A percentile compares a stretch with the other conserved stretches of the same genome.
Evolutionary conservation across 2,329 filamentous ascomycete genomes (phyloP).

Genomic region (Aspergillus candidus): DNA sequence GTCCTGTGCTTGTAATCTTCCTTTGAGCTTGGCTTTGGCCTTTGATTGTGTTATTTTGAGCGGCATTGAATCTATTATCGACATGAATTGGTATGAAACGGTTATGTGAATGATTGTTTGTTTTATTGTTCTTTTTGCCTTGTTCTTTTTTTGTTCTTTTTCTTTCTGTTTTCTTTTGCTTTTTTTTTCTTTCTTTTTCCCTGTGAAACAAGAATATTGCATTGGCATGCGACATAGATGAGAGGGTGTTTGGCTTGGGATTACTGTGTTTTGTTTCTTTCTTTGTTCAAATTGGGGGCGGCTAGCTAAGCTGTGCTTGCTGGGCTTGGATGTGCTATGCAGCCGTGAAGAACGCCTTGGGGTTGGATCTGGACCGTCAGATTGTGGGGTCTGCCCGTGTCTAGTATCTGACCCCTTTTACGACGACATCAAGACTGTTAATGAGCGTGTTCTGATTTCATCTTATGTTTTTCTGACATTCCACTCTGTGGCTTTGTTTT

Average conservation of each 20-base stretch:
- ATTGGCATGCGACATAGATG: too few relatives aligned
- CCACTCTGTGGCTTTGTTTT: too few relatives aligned
- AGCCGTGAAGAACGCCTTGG: constrained; percentile 10
- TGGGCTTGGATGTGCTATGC: constrained; percentile 6
- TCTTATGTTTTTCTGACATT: too few relatives aligned
- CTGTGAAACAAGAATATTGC: constrained; percentile 1
- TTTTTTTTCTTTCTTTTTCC: background rate
- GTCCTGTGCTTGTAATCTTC: background rate
- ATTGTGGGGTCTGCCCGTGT: constrained; percentile 2
- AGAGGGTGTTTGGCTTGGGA: constrained; percentile 5
- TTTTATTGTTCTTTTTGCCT: constrained; percentile 7
- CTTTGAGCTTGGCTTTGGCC: background rate
- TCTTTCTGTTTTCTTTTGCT: background rate
- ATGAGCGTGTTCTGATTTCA: too few relatives aligned
- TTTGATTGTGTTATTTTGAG: constrained; percentile 1
- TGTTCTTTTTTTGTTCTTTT: constrained; percentile 6
- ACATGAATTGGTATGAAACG: constrained; percentile 5
- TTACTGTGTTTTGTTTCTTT: constrained; percentile 8
- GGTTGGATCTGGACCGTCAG: constrained; percentile 3
- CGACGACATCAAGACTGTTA: too few relatives aligned
- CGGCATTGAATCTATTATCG: constrained; percentile 4
- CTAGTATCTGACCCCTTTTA: background rate
- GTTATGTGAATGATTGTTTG: constrained; percentile 4
- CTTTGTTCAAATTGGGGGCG: constrained; percentile 6
- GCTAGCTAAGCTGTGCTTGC: constrained; percentile 7